Base-by-base conservation (phyloP, 1,284 basidiomycete species). In the Marasmius tenuissimus region DNA sequence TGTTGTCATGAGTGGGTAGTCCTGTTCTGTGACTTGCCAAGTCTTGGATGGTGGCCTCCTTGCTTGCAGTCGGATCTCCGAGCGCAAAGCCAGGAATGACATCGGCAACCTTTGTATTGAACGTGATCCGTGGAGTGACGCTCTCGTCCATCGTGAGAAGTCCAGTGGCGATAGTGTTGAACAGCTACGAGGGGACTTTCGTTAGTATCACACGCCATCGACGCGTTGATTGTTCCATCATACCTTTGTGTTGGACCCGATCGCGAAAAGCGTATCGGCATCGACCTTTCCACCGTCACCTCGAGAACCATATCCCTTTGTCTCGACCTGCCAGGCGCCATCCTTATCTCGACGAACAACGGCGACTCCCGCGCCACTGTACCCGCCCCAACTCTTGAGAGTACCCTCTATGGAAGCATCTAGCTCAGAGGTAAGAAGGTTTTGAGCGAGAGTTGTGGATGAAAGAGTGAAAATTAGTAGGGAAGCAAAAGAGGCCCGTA, bases 11-110 rank as follows among this genome's bases (percentile, higher is more conserved):
- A 16, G 58, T 62, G 37, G 72, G 71, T n/a, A 68, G 59, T 0
- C 71, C 71, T 11, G 68, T 70, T 22, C 70, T 69, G 57, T 72
- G 71, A 40, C 62, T 67, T 68, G 71, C 71, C 14, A 67, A 60
- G 58, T 73, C 72, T 35, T 67, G 50, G 18, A 70, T 63, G 0
- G 65, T 69, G 20, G 66, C 61, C 35, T 69, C 54, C 38, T 61
- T 52, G 1, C 66, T 59, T 9, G 69, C 70, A 34, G 68, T 37
- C 0, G 66, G 63, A 58, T 70, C 69, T 14, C 37, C n/a, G 18
- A 71, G 47, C 40, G 60, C 60, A 65, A 66, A 72, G n/a, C 60
- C 61, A 0, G 72, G 70, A 6, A 70, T 54, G 10, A 73, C 39
- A 9, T 67, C 62, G 8, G 60, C 59, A 12, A 73, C 61, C 53